phyloP scores from a whole-genome alignment of 306 rosid genomes.

The barrel medic (Medicago truncatula) region DNA sequence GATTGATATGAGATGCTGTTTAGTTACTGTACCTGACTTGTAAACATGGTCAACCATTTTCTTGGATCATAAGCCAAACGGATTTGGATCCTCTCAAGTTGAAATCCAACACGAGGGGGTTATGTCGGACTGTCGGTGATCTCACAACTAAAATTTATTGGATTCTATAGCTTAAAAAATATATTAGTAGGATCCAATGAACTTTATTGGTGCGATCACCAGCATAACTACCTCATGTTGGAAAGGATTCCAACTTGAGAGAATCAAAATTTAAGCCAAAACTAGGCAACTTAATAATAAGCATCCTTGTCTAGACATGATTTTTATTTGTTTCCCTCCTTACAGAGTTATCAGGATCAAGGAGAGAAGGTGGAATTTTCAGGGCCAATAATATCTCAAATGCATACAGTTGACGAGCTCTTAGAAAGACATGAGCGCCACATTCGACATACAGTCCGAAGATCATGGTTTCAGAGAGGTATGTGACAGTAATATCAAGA shows the following conservation, averaged over 20 bases:
- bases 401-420: conserved; percentile 87
- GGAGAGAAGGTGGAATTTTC: conserved; percentile 91
- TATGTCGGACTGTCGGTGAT: no score
- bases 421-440: conserved; percentile 92
- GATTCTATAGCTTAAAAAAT: no score
- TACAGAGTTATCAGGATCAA: conserved; percentile 79
- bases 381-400: conserved; percentile 88
- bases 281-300: conserved; percentile 22
- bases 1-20: background rate
- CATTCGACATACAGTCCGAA: conserved; percentile 70
- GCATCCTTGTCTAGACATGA: conserved; percentile 5
- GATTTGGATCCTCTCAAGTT: no score
- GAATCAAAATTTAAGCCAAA: no score
- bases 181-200: no score
- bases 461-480: conserved; percentile 97
- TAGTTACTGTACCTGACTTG: background rate
- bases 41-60: background rate
- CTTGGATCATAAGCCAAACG: conserved; percentile 12
- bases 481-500: conserved; percentile 34
- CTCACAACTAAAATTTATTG: no score
- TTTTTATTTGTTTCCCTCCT: conserved; percentile 34
- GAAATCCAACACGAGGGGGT: no score
- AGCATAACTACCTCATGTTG: no score
- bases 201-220: no score
- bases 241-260: no score